These are phyloP conservation scores for Candida coleopterorum DNA, from an alignment of 805 yeast genomes.

Conservation along the genomic window DNA sequence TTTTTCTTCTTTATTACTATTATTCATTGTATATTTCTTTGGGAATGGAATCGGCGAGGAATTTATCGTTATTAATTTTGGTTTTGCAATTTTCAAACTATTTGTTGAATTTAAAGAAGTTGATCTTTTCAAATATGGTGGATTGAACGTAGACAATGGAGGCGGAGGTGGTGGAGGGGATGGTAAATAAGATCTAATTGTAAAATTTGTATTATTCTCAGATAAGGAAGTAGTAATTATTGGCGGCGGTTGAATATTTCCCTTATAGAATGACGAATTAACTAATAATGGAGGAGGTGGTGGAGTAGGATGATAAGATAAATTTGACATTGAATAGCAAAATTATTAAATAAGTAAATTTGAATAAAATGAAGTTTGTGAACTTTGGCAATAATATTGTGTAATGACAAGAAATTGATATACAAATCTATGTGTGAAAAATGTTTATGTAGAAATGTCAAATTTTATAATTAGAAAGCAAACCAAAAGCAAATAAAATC, in stretches of 20 bases:
- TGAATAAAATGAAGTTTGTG: too few species aligned
- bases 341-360: too few species aligned
- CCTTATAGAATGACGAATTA: not conserved
- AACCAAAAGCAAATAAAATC: too few species aligned
- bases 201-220: not conserved
- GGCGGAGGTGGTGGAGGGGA: not conserved
- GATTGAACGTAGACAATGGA: not conserved
- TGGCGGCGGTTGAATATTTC: too few species aligned
- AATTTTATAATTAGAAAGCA: too few species aligned
- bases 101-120: not conserved
- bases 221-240: too few species aligned
- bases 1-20: not conserved
- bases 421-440: too few species aligned
- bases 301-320: not conserved
- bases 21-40: not conserved
- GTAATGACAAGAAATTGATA: too few species aligned
- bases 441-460: too few species aligned
- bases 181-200: not conserved
- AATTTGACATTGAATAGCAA: conserved; percentile 2
- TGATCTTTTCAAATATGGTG: not conserved
- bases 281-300: conserved; percentile 2
- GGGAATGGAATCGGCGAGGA: conserved; percentile 3
- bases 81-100: not conserved
- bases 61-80: not conserved
- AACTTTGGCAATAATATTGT: too few species aligned